Conservation (phyloP, 306 rosid species). For the Mimosa bimucronata region DNA sequence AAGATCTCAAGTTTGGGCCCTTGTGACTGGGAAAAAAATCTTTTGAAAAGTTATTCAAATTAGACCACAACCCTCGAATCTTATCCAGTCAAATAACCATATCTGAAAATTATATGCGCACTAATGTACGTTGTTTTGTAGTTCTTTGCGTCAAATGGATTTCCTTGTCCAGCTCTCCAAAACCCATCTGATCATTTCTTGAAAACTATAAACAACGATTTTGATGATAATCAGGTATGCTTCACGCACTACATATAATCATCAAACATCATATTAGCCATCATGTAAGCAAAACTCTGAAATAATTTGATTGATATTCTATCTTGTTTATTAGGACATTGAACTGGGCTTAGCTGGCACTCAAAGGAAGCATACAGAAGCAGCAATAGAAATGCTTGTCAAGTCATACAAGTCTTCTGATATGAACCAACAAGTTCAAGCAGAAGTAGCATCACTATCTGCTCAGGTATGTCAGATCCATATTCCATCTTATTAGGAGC, state of each 20-base stretch:
- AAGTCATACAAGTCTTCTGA: conserved; percentile 32
- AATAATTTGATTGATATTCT: not conserved
- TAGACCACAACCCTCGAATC: too few species aligned
- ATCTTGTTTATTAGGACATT: conserved; percentile 4
- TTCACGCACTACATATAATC: not conserved
- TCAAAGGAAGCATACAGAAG: conserved; percentile 28
- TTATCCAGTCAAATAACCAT: too few species aligned
- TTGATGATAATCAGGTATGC: conserved; percentile 47
- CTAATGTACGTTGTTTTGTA: conserved; percentile 1
- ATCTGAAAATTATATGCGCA: not conserved
- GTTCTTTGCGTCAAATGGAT: conserved; percentile 73
- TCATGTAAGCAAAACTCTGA: not conserved
- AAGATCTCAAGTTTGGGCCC: too few species aligned
- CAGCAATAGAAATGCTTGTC: conserved; percentile 17
- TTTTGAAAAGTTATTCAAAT: too few species aligned
- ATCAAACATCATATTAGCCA: not conserved
- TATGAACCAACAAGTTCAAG: not conserved
- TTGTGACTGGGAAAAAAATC: too few species aligned
- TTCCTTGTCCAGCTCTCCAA: conserved; percentile 67
- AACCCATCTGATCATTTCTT: conserved; percentile 79
- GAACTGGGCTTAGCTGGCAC: not conserved
- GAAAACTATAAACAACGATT: conserved; percentile 78
- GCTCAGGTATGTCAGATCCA: conserved; percentile 28
- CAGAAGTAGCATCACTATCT: conserved; percentile 29
- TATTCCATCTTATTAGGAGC: not conserved